phyloP scores from a whole-genome alignment of 1,139 yeast genomes.

The Diutina scorzettiae region DNA sequence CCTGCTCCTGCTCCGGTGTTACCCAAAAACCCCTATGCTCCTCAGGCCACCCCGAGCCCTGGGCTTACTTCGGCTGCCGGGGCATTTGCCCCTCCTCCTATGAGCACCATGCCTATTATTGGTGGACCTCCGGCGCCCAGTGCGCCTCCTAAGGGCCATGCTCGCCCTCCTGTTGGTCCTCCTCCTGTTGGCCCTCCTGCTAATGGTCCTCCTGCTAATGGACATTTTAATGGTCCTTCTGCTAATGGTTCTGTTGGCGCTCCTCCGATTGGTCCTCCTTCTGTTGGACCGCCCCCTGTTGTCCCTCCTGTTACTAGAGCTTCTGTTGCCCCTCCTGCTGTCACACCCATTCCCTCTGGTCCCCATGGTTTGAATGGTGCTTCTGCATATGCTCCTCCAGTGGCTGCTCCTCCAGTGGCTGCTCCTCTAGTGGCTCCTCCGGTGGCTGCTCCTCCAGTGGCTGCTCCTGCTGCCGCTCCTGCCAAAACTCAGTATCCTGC shows the following conservation, averaged over 20 bases:
- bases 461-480: neutral
- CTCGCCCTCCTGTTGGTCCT: constrained; percentile 15
- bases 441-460: constrained; percentile 1
- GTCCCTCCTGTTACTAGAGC: constrained; percentile 10
- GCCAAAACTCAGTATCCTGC: constrained; percentile 32
- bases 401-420: neutral
- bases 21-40: constrained; percentile 4
- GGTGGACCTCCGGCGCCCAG: constrained; percentile 12
- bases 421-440: constrained; percentile 6
- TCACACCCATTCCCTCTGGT: neutral
- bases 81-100: constrained; percentile 4
- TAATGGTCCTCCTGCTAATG: constrained; percentile 9
- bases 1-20: constrained; percentile 7
- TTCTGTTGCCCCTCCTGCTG: neutral
- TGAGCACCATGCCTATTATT: neutral
- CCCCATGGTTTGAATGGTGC: neutral
- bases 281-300: neutral
- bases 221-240: constrained; percentile 14
- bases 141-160: constrained; percentile 12
- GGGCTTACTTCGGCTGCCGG: constrained; percentile 1
- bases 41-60: neutral
- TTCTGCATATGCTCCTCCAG: neutral
- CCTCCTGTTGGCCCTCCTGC: constrained; percentile 13
- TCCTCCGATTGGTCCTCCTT: constrained; percentile 9
- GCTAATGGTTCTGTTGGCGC: constrained; percentile 9